Percentiles rank a stretch among this genome's conserved stretches.
phyloP scores from a whole-genome alignment of 1,284 basidiomycete species.

The Schizophyllum amplum region DNA sequence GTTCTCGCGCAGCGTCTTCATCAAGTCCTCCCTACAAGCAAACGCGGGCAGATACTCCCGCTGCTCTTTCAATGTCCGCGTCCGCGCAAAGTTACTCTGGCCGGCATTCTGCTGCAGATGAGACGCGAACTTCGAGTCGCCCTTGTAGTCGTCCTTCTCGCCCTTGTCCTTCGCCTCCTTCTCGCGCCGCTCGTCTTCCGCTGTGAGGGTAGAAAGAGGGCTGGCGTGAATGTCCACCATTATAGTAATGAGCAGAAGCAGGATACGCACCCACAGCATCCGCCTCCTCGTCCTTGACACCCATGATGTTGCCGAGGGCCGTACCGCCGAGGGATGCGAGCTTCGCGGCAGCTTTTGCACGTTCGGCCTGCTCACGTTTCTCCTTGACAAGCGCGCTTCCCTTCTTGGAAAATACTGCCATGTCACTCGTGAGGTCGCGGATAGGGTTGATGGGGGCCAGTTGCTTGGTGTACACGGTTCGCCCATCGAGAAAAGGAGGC shows the following conservation, averaged over 20 bases:
- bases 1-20: conserved; percentile 89
- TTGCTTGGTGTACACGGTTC: conserved; percentile 94
- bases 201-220: conserved; percentile 31
- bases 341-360: conserved; percentile 93
- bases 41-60: conserved; percentile 97
- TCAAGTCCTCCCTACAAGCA: conserved; percentile 91
- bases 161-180: conserved; percentile 46
- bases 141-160: conserved; percentile 74
- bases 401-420: conserved; percentile 95
- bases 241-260: conserved; percentile 22
- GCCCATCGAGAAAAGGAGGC: conserved; percentile 96
- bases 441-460: conserved; percentile 97
- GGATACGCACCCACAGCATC: conserved; percentile 67
- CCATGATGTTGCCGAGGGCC: conserved; percentile 92
- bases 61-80: conserved; percentile 87
- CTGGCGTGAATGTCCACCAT: conserved; percentile 75
- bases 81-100: conserved; percentile 78
- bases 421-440: conserved; percentile 86
- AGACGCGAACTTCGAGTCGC: conserved; percentile 92
- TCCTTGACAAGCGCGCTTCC: conserved; percentile 91
- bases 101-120: conserved; percentile 80
- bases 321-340: conserved; percentile 91
- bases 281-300: conserved; percentile 91
- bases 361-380: conserved; percentile 91
- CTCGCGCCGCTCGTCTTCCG: conserved; percentile 54